A percentile compares a stretch with the other conserved stretches of the same genome.
These are phyloP conservation scores for Jimgerdemannia flammicorona DNA, from an alignment of 192 early-diverging fungal species.

Conservation along the genomic window DNA sequence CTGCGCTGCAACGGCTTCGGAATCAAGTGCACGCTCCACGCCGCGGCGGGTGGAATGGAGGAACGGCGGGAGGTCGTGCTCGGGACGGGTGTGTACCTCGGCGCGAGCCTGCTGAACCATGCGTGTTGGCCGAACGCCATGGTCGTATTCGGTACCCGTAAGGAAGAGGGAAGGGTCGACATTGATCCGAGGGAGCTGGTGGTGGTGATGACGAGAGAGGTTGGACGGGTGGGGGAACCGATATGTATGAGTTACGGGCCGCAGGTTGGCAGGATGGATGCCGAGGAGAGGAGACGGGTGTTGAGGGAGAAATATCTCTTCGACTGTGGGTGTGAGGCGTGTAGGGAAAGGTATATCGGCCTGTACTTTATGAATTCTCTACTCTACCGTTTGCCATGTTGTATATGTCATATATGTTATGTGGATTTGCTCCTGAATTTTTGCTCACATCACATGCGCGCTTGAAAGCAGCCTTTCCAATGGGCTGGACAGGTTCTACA, in stretches of 20 bases:
- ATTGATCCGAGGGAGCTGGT: not conserved
- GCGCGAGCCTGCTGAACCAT: slow-evolving; percentile 19
- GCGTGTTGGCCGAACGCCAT: slow-evolving; percentile 16
- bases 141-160: slow-evolving; percentile 6
- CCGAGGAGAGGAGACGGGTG: slow-evolving; percentile 4
- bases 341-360: not conserved
- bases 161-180: not conserved
- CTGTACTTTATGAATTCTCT: too few relatives aligned
- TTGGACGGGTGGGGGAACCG: not conserved
- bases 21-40: slow-evolving; percentile 1
- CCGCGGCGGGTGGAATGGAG: not conserved
- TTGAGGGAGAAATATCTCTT: slow-evolving; percentile 14
- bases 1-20: slow-evolving; percentile 18
- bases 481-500: not conserved
- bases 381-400: too few relatives aligned
- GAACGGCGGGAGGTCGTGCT: not conserved
- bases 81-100: slow-evolving; percentile 12
- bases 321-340: slow-evolving; percentile 15
- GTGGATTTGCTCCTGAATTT: too few relatives aligned
- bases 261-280: not conserved
- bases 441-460: too few relatives aligned
- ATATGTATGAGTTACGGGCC: slow-evolving; percentile 21
- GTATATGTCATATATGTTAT: too few relatives aligned
- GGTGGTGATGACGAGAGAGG: not conserved
- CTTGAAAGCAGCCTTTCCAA: not conserved